These are phyloP conservation scores for Penicillium verrucosum DNA, from an alignment of 2,329 filamentous ascomycete species.

Conservation along the genomic window DNA sequence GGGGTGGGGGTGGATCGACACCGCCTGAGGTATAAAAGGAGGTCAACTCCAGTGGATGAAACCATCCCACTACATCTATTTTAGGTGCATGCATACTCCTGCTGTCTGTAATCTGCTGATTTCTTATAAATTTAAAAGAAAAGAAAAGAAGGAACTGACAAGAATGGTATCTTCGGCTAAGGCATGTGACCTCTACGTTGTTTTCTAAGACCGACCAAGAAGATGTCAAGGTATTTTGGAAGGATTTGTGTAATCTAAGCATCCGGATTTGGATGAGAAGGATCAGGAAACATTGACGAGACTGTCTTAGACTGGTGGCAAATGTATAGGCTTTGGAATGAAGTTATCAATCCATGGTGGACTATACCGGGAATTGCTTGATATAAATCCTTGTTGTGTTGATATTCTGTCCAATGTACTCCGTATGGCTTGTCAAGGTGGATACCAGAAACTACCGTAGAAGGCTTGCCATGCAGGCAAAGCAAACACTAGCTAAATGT, in stretches of 20 bases:
- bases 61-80: too few relatives aligned
- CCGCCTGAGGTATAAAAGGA: conserved; percentile 16
- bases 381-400: too few relatives aligned
- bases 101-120: too few relatives aligned
- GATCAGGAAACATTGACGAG: not conserved
- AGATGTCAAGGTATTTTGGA: conserved; percentile 22
- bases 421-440: not conserved
- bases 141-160: too few relatives aligned
- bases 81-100: too few relatives aligned
- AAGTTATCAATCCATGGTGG: too few relatives aligned
- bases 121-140: too few relatives aligned
- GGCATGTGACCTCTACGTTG: too few relatives aligned
- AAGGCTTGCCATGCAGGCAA: not conserved
- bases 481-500: not conserved
- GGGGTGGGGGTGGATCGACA: conserved; percentile 19
- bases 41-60: not conserved
- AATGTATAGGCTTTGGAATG: too few relatives aligned
- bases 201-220: not conserved
- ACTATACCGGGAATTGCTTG: too few relatives aligned
- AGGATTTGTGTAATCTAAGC: conserved; percentile 15
- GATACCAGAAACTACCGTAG: not conserved
- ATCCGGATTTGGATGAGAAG: not conserved
- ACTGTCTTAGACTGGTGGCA: not conserved
- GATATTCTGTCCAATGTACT: not conserved
- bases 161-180: too few relatives aligned